Percentiles rank a stretch among this genome's conserved stretches.
Evolutionary conservation across 2,329 filamentous ascomycete species (phyloP).

Genomic region (Aspergillus uvarum): DNA sequence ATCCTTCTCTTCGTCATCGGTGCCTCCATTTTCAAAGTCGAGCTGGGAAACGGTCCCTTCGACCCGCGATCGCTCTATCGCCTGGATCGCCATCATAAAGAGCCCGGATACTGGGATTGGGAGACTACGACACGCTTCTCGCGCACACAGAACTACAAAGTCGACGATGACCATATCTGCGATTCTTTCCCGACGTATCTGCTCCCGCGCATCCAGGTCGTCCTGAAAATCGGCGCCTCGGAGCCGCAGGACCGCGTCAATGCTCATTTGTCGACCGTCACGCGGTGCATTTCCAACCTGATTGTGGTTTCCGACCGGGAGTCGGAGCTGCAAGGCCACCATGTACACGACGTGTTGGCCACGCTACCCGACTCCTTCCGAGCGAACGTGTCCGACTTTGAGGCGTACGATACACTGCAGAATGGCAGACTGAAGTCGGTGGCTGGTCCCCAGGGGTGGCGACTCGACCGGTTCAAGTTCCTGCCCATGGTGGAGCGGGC

Average conservation of each 20-base stretch:
- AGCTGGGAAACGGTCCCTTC: slow-evolving; percentile 2
- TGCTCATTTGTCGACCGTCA: slow-evolving; percentile 54
- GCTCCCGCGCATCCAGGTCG: slow-evolving; percentile 46
- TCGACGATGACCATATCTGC: slow-evolving; percentile 15
- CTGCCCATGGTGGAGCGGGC: slow-evolving; percentile 56
- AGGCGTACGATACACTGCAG: slow-evolving; percentile 44
- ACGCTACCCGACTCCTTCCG: slow-evolving; percentile 47
- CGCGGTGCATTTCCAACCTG: slow-evolving; percentile 51
- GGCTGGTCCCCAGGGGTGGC: slow-evolving; percentile 48
- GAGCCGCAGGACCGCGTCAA: slow-evolving; percentile 44
- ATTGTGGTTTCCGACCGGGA: slow-evolving; percentile 55
- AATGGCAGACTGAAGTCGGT: slow-evolving; percentile 34
- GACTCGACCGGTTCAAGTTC: slow-evolving; percentile 59
- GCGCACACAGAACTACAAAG: background rate
- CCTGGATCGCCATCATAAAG: background rate
- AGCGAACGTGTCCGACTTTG: slow-evolving; percentile 37
- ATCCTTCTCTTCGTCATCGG: slow-evolving; percentile 4
- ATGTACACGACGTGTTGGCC: slow-evolving; percentile 48
- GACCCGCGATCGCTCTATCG: slow-evolving; percentile 10
- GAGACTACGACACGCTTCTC: slow-evolving; percentile 22
- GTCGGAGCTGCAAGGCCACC: slow-evolving; percentile 46
- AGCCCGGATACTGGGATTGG: slow-evolving; percentile 24
- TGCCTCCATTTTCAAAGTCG: slow-evolving; percentile 10
- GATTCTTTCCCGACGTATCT: slow-evolving; percentile 35
- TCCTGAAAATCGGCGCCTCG: slow-evolving; percentile 52